Evolutionary conservation across 31 red algal genomes (phyloP), one percentile per base, ranked within the genome.

Genomic region (Bonnemaisonia californica): DNA sequence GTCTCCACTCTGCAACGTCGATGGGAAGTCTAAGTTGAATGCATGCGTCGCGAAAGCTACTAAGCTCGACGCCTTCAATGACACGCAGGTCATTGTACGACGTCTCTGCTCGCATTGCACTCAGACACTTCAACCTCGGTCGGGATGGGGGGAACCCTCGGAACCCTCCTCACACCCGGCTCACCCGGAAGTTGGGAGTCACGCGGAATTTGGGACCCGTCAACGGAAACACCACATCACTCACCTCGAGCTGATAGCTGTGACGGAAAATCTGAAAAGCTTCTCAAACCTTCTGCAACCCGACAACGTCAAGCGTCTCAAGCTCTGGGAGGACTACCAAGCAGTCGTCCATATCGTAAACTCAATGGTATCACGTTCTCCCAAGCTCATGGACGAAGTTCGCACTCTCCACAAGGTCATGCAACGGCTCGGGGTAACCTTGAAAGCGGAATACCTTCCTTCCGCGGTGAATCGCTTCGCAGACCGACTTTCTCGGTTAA

Each of bases 381-480:
- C 4, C 34, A 26, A 27, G 63, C 38, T 71, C 23, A 83, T 71
- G 63, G 5, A 39, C 22, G 63, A 82, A 33, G 62, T 82, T 31
- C 62, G 62, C 47, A 24, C 23, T 36, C 35, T 69, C 36, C 58
- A 69, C 62, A 51, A 3, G n/a, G 35, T 26, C 36, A 13, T 82
- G 2, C 22, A 4, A 2, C 32, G 28, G 32, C 60, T 70, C 4
- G 78, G 62, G 33, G 36, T 82, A 7, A 40, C 31, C 34, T 51
- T 82, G 4, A 62, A 82, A 51, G 3, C 62, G 4, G 36, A 39
- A 16, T 69, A 70, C 38, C 19, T 82, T 26, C 39, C 78, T 2
- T 51, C 78, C 4, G 78, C 78, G n/a, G 63, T 82, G 30, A 82
- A 82, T 29, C 60, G 62, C 5, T 82, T 69, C 62, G 78, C 78